Evolutionary conservation across 1,284 basidiomycete genomes (phyloP).

Genomic region (Pascua guehoae): DNA sequence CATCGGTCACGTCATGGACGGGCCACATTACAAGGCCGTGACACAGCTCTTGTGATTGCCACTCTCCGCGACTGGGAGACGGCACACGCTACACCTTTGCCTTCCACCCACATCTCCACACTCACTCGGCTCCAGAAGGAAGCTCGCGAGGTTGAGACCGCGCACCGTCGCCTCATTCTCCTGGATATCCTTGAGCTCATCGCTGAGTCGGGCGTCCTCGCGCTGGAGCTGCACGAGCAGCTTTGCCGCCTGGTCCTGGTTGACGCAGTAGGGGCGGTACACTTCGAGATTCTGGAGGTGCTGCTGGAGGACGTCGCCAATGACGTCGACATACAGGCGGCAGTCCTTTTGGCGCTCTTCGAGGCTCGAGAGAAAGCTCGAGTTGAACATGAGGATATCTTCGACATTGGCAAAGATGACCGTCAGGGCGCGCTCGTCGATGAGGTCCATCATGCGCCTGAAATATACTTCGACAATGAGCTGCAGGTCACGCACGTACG

Average conservation of each 20-base stretch:
- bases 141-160: slow-evolving; percentile 83
- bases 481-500: slow-evolving; percentile 85
- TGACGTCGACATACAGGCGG: slow-evolving; percentile 78
- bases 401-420: slow-evolving; percentile 92
- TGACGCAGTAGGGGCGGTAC: slow-evolving; percentile 87
- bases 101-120: slow-evolving; percentile 6
- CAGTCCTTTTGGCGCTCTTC: slow-evolving; percentile 88
- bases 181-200: slow-evolving; percentile 28
- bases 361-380: slow-evolving; percentile 76
- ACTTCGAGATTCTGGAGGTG: slow-evolving; percentile 73
- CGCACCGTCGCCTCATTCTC: slow-evolving; percentile 65
- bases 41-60: too few relatives aligned
- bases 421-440: slow-evolving; percentile 73
- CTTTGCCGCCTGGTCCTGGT: slow-evolving; percentile 75
- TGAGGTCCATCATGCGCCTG: slow-evolving; percentile 64
- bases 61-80: too few relatives aligned
- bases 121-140: slow-evolving; percentile 83
- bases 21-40: too few relatives aligned
- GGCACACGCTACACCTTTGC: too few relatives aligned
- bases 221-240: slow-evolving; percentile 71
- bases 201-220: slow-evolving; percentile 62
- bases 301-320: slow-evolving; percentile 76
- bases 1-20: too few relatives aligned
- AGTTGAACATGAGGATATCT: slow-evolving; percentile 81
- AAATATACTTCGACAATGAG: slow-evolving; percentile 83